Evolutionary conservation across 495 filamentous ascomycete species (phyloP).

Genomic region (Hypoxylon fuscum): DNA sequence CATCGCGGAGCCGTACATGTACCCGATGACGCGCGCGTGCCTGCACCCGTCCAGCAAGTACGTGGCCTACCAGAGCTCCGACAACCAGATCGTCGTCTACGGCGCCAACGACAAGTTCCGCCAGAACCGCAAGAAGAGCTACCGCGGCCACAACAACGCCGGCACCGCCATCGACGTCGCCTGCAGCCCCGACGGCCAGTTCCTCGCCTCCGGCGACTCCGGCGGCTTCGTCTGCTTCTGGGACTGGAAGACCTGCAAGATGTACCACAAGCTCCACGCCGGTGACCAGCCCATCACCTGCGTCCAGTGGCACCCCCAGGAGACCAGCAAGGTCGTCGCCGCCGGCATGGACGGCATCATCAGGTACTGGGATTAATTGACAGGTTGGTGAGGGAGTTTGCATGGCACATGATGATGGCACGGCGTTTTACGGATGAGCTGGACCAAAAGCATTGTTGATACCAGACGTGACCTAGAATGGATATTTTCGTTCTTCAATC

Average conservation of each 20-base stretch:
- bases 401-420: conserved; percentile 10
- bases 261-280: conserved; percentile 94
- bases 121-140: conserved; percentile 96
- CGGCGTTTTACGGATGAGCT: conserved; percentile 24
- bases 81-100: conserved; percentile 98
- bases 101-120: conserved; percentile 92
- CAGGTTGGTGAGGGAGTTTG: not conserved
- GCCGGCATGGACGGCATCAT: conserved; percentile 89
- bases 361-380: conserved; percentile 92
- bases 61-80: conserved; percentile 88
- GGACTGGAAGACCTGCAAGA: conserved; percentile 99
- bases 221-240: conserved; percentile 93
- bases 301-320: conserved; percentile 92
- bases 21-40: conserved; percentile 81
- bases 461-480: conserved; percentile 27
- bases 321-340: conserved; percentile 91
- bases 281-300: conserved; percentile 81
- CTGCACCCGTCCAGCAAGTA: conserved; percentile 90
- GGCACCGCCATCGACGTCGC: conserved; percentile 92
- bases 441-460: conserved; percentile 29
- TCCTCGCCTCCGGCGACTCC: conserved; percentile 83
- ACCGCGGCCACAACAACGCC: conserved; percentile 93
- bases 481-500: conserved; percentile 3
- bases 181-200: conserved; percentile 89
- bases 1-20: conserved; percentile 97